Evolutionary conservation across 1,284 basidiomycete species (phyloP), one percentile per base, ranked within the genome.

Genomic region (Rhodofomes roseus): DNA sequence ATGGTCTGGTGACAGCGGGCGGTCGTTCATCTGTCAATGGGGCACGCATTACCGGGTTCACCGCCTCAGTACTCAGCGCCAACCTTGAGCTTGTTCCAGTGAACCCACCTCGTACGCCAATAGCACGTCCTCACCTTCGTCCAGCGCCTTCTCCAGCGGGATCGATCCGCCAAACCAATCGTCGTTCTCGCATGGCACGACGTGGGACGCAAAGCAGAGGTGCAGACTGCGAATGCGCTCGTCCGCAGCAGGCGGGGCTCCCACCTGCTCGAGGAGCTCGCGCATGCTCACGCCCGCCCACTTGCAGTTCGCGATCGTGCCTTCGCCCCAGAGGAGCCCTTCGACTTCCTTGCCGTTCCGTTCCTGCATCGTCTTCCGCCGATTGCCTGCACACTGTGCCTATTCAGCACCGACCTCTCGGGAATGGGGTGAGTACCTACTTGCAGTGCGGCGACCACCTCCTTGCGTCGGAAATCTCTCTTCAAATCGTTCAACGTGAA

Each of bases 301-400:
- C 57, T 71, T 76, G 63, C 80, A 81, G 67, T 89, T 89, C 58
- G 81, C 80, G 55, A 87, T 80, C 22, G 84, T 84, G 36, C 83
- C 87, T 61, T 84, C 81, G 23, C 78, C 74, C 87, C 87, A 89
- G 2, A 79, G 76, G 22, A 89, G 67, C 1, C 79, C 77, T 9
- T 72, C 61, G 1, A 77, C 76, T 0, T 70, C 61, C 54, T 83
- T 87, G 41, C 41, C 29, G 36, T 57, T 54, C 41, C 80, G 74
- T 4, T 75, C 73, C n/a, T 78, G 79, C 86, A 89, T 89, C 71
- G 85, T 83, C 60, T 80, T 83, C 20, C 87, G 78, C 62, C 86
- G 75, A 65, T 88, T 88, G 12, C 87, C 87, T 18, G 87, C 87
- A 63, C 87, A 89, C 85, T 89, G 29, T 29, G 18, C 34, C 22